Evolutionary conservation across 2,329 filamentous ascomycete species (phyloP).

Genomic region (Trichoderma aggressivum): DNA sequence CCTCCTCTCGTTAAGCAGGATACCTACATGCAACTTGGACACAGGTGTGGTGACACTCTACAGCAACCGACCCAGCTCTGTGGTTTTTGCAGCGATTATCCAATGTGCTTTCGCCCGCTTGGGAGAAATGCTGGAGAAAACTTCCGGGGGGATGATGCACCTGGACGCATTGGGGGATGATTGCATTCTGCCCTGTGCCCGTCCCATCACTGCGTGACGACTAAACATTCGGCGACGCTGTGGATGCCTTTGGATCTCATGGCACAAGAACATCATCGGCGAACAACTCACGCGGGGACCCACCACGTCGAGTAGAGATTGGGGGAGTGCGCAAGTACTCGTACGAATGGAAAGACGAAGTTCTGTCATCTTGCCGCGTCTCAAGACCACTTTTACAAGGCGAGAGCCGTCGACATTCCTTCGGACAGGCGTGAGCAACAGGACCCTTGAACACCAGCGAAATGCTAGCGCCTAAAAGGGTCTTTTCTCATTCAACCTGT

Average conservation of each 20-base stretch:
- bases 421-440: not conserved
- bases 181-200: not conserved
- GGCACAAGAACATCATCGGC: not conserved
- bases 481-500: not conserved
- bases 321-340: not conserved
- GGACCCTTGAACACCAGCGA: not conserved
- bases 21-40: not conserved
- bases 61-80: not conserved
- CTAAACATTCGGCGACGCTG: not conserved
- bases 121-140: not conserved
- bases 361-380: not conserved
- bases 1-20: constrained; percentile 14
- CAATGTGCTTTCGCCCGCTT: not conserved
- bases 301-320: not conserved
- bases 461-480: not conserved
- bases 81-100: not conserved
- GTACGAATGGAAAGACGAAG: not conserved
- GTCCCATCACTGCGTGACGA: not conserved
- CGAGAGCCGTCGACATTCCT: not conserved
- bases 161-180: not conserved
- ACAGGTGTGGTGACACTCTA: constrained; percentile 1
- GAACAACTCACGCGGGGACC: not conserved
- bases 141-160: not conserved
- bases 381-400: not conserved
- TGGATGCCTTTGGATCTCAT: not conserved